Evolutionary conservation across 202 grass and related monocot species (phyloP).

Genomic region (Zizania palustris): DNA sequence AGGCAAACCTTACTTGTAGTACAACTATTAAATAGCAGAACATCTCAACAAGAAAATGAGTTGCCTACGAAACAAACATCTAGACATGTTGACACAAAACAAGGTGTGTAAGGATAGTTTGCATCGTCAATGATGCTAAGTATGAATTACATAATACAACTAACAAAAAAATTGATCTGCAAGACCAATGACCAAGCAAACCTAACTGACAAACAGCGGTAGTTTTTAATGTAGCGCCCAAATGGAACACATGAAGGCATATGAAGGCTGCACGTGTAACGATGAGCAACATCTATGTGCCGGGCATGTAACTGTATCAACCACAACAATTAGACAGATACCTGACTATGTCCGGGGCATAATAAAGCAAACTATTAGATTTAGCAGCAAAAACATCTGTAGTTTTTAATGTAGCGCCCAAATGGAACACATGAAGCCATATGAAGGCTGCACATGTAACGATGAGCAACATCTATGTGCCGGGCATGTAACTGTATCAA

Average conservation of each 20-base stretch:
- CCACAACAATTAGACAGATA: slow-evolving; percentile 44
- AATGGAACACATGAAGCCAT: slow-evolving; percentile 53
- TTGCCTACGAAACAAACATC: neutral
- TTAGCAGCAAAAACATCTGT: neutral
- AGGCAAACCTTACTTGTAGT: neutral
- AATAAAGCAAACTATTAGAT: neutral
- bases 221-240: slow-evolving; percentile 30
- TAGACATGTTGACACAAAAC: neutral
- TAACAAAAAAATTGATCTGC: too few relatives aligned
- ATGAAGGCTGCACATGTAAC: slow-evolving; percentile 30
- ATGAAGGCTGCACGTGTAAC: slow-evolving; percentile 31
- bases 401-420: slow-evolving; percentile 28
- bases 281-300: slow-evolving; percentile 48
- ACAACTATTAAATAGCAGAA: neutral
- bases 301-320: slow-evolving; percentile 60
- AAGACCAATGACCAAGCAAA: neutral
- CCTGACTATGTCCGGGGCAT: slow-evolving; percentile 47
- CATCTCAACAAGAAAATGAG: neutral
- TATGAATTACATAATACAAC: neutral
- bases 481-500: slow-evolving; percentile 60
- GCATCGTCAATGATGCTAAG: neutral
- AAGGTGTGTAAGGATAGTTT: neutral
- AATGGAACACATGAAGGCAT: slow-evolving; percentile 53
- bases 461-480: slow-evolving; percentile 48
- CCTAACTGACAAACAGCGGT: neutral